These are phyloP conservation scores for Fomitiporia mediterranea DNA, from an alignment of 1,284 basidiomycete genomes.

Conservation along the genomic window DNA sequence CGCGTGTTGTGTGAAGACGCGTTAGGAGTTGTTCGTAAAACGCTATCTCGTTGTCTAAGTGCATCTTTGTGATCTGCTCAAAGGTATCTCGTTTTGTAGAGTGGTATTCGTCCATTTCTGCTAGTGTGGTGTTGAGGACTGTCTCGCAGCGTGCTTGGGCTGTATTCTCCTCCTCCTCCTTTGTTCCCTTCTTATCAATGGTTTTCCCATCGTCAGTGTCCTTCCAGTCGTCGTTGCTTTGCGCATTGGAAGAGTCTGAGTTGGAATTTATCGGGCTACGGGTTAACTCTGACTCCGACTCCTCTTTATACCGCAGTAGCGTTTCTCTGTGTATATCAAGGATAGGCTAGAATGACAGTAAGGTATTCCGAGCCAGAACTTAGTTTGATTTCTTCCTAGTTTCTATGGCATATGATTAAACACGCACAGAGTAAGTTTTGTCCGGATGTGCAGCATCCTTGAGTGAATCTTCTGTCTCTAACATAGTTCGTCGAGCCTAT, in stretches of 20 bases:
- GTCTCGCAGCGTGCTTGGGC: constrained; percentile 77
- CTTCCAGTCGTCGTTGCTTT: neutral
- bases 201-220: neutral
- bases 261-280: neutral
- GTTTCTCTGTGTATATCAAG: constrained; percentile 69
- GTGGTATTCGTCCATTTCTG: constrained; percentile 81
- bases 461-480: constrained; percentile 70
- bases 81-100: constrained; percentile 71
- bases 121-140: constrained; percentile 81
- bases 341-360: constrained; percentile 42
- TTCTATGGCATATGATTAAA: neutral
- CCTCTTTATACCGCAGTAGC: constrained; percentile 56
- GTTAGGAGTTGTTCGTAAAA: constrained; percentile 66
- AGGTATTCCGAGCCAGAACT: neutral
- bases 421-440: constrained; percentile 58
- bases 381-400: neutral
- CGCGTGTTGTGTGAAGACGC: constrained; percentile 51
- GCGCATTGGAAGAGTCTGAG: neutral
- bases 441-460: constrained; percentile 73
- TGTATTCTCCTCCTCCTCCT: constrained; percentile 52
- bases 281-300: constrained; percentile 25
- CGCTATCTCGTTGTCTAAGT: constrained; percentile 72
- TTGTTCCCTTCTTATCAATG: neutral
- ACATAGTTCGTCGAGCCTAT: constrained; percentile 66
- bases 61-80: constrained; percentile 50